Evolutionary conservation across 768 basidiomycete genomes (phyloP), one percentile per base, ranked within the genome.

Genomic region (Lactarius sp.): DNA sequence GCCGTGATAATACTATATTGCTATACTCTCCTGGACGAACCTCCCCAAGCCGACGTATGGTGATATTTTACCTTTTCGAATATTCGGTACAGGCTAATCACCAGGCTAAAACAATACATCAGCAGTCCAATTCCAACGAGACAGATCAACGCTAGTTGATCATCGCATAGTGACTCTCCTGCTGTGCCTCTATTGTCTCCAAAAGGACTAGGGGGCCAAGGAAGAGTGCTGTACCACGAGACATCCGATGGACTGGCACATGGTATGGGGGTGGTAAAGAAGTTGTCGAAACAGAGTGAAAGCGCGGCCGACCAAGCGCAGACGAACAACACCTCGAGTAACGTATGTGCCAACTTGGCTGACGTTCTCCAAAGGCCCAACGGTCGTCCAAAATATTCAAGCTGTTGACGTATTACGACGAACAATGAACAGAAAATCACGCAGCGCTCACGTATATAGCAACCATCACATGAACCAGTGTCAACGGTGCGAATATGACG

Each of bases 291-390:
- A 66, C 84, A 85, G 58, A 95, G 86, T 18, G 92, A 91, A 59
- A 95, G 81, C 16, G 89, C 86, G 37, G 92, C 90, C 61, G 91
- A 92, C 92, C 93, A 96, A n/a, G 88, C 84, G 75, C 93, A 95
- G 69, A 94, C 93, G 73, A 92, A 94, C 59, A 92, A 78, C 51
- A 94, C 88, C 77, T 96, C 94, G 52, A 85, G 81, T 37, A 95
- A 82, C 7, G 93, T 95, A 71, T 94, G 87, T 3, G 88, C 84
- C 42, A 94, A 82, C 75, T 95, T 95, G 55, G 79, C 85, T 37
- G 91, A 92, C 37, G 94, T 93, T 56, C 83, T 81, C 94, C 94
- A 96, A 36, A 96, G 78, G n/a, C 94, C 94, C 27, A 96, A 77
- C 6, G 94, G 94, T 41, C 88, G 85, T 46, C 94, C 90, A 70